A percentile compares a stretch with the other conserved stretches of the same genome.
phyloP scores from a whole-genome alignment of 2,329 filamentous ascomycete genomes.

The Aureobasidium sp. region DNA sequence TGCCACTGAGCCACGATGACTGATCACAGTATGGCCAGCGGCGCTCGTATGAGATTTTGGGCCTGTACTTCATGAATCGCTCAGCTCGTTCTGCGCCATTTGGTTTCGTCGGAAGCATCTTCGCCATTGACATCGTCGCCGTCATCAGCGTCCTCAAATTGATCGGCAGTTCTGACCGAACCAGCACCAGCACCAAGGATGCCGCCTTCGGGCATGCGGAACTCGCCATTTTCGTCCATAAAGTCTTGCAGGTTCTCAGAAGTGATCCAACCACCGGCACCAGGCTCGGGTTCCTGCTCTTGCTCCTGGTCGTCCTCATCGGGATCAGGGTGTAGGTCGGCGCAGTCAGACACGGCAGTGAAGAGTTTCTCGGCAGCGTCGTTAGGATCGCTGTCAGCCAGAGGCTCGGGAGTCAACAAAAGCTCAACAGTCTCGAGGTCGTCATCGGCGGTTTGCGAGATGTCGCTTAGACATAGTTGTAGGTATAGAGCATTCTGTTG shows the following conservation, averaged over 20 bases:
- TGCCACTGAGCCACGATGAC: not conserved
- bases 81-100: constrained; percentile 48
- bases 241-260: constrained; percentile 83
- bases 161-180: constrained; percentile 32
- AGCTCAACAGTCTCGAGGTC: constrained; percentile 59
- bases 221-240: constrained; percentile 75
- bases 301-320: constrained; percentile 52
- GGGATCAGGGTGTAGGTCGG: constrained; percentile 68
- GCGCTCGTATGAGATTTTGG: not conserved
- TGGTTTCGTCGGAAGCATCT: constrained; percentile 32
- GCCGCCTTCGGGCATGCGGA: constrained; percentile 60
- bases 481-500: constrained; percentile 59
- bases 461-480: constrained; percentile 58
- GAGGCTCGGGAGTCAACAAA: constrained; percentile 51
- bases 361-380: constrained; percentile 48
- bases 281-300: constrained; percentile 54
- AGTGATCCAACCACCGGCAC: constrained; percentile 79
- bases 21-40: not conserved
- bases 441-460: constrained; percentile 54
- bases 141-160: constrained; percentile 40
- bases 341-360: constrained; percentile 65
- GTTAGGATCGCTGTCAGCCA: constrained; percentile 17
- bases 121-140: constrained; percentile 26
- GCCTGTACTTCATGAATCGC: not conserved
- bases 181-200: constrained; percentile 27